A percentile compares a stretch with the other conserved stretches of the same genome.
These are phyloP conservation scores for Pseudogymnoascus sp. DNA, from an alignment of 2,329 filamentous ascomycete species.

Conservation along the genomic window DNA sequence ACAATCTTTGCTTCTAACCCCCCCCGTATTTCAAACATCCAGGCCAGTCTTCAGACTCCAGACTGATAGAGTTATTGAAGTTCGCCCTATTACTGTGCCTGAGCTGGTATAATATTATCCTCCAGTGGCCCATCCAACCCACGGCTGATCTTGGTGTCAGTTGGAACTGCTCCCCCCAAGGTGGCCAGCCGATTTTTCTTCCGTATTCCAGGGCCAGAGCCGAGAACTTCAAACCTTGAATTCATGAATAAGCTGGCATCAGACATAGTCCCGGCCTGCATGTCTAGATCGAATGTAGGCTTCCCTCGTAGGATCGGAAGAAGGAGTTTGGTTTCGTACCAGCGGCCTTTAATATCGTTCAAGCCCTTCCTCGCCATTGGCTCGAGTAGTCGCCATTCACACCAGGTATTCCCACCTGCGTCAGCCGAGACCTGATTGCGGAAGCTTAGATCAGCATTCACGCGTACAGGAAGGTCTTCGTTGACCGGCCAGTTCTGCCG, in stretches of 20 bases:
- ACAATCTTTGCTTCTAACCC: background rate
- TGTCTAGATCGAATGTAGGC: slow-evolving; percentile 29
- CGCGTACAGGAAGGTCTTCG: slow-evolving; percentile 41
- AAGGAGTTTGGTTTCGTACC: slow-evolving; percentile 51
- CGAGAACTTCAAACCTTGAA: slow-evolving; percentile 34
- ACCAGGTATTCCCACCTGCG: slow-evolving; percentile 23
- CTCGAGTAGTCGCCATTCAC: slow-evolving; percentile 28
- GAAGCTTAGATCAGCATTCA: slow-evolving; percentile 32
- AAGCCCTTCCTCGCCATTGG: slow-evolving; percentile 29
- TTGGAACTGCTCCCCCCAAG: slow-evolving; percentile 29
- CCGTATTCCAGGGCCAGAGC: slow-evolving; percentile 23
- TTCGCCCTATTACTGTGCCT: background rate
- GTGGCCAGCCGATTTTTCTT: slow-evolving; percentile 30
- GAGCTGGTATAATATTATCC: background rate
- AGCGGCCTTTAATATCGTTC: slow-evolving; percentile 49
- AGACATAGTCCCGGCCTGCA: slow-evolving; percentile 30
- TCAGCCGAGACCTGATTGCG: slow-evolving; percentile 42
- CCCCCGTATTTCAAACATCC: background rate
- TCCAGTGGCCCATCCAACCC: slow-evolving; percentile 26
- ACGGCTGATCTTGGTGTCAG: slow-evolving; percentile 28
- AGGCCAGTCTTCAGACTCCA: background rate
- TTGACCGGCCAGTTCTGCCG: slow-evolving; percentile 32
- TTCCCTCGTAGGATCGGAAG: slow-evolving; percentile 33
- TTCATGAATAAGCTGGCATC: slow-evolving; percentile 42
- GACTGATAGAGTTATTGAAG: background rate